Base-by-base conservation (phyloP, 2,329 filamentous ascomycete genomes). In the Aspergillus fumigatiaffinis region DNA sequence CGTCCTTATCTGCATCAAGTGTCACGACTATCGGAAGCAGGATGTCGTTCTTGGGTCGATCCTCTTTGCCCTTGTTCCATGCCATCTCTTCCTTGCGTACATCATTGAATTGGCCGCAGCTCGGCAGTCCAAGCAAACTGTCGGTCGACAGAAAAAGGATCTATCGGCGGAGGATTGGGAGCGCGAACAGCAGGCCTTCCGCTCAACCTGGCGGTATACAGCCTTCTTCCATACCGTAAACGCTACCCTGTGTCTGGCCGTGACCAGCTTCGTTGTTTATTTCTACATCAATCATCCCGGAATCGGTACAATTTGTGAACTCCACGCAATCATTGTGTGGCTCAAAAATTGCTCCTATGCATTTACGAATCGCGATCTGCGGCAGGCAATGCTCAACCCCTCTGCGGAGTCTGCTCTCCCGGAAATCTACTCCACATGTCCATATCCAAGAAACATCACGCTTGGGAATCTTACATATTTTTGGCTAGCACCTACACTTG, bases 261-360 rank as follows among this genome's bases (percentile, higher is more conserved):
- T 95, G 62, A 91, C 92, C 8, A 94, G 90, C 50, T 86, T 87
- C 61, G 86, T 92, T 20, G 92, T 99, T 20, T 99, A 96, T 79
- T 93, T 88, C 74, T 83, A 90, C 73, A 90, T 99, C 63, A 86
- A 96, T 74, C 94, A 99, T 74, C 94, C 94, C 0, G 83, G 96
- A 20, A 95, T 99, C 65, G 94, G 94, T 46, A 96, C 92, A 0
- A 78, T 96, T 51, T 92, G 90, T 62, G 90, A 97, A 75, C 77
- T 96, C 59, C 94, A 99, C 72, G 92, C 92, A 62, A 87, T 97
- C 67, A 90, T 97, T 55, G 92, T 97, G 52, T 97, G 92, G 88
- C 84, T 99, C 68, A 99, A 99, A 79, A 92, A 90, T 32, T 90
- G 91, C 62, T 97, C 92, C 0, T 99, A 97, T 71, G 94, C 93